Conservation (phyloP, 768 basidiomycete species). For the Hygrocybe coccinea region DNA sequence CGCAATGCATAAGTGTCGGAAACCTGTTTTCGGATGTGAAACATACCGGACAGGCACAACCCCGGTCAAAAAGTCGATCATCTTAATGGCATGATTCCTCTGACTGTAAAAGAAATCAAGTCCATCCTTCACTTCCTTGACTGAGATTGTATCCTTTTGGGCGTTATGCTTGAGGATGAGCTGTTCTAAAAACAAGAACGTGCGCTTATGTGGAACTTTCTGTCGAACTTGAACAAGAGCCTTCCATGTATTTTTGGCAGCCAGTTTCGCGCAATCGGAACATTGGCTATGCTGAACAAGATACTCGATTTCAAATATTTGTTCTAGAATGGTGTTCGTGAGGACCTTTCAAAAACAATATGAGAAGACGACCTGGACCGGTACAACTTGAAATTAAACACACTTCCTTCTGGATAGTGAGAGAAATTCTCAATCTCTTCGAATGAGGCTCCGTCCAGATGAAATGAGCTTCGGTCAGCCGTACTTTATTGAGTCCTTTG, state of each 20-base stretch:
- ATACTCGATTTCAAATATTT: conserved; percentile 95
- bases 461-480: conserved; percentile 96
- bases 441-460: conserved; percentile 99
- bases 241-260: conserved; percentile 99
- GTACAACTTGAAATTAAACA: conserved; percentile 16
- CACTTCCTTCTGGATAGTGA: conserved; percentile 98
- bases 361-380: not conserved
- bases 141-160: conserved; percentile 91
- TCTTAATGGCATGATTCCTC: conserved; percentile 88
- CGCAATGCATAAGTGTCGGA: conserved; percentile 3
- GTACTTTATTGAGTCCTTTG: conserved; percentile 89
- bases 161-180: conserved; percentile 94
- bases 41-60: conserved; percentile 85
- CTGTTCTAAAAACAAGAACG: conserved; percentile 96
- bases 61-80: conserved; percentile 87
- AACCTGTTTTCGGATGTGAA: not conserved
- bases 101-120: conserved; percentile 95
- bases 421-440: conserved; percentile 83
- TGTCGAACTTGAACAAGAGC: conserved; percentile 98
- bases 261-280: conserved; percentile 86
- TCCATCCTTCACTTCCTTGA: conserved; percentile 91
- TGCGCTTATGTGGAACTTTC: conserved; percentile 96
- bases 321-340: conserved; percentile 91
- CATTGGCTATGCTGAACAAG: conserved; percentile 95
- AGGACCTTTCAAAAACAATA: conserved; percentile 56